Conservation (phyloP, 352 stramenopile genomes). For the Phytophthora pinifolia region DNA sequence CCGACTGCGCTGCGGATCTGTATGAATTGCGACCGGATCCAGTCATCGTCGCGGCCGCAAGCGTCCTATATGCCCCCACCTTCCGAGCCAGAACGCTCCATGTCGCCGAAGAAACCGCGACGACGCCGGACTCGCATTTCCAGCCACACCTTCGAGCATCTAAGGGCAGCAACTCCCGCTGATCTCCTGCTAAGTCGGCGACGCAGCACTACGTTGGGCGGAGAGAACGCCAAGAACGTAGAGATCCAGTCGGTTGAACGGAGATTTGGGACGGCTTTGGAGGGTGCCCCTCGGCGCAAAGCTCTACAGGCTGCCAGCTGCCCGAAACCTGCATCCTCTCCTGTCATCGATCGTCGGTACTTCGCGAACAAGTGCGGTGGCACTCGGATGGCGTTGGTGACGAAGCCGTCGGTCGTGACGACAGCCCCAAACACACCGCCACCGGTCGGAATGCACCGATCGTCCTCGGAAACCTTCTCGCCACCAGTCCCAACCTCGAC, state of each 20-base stretch:
- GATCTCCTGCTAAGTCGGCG: constrained; percentile 2
- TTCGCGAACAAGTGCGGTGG: constrained; percentile 27
- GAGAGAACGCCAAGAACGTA: not conserved
- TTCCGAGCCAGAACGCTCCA: constrained; percentile 21
- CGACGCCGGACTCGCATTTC: constrained; percentile 7
- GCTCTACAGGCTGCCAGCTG: constrained; percentile 14
- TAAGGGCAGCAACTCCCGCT: not conserved
- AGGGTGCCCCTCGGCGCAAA: constrained; percentile 6
- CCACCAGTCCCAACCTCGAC: not conserved
- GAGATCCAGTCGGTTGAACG: constrained; percentile 1
- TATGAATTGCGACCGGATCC: constrained; percentile 43
- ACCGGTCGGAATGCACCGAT: constrained; percentile 13
- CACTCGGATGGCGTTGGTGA: constrained; percentile 6
- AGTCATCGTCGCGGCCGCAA: constrained; percentile 19
- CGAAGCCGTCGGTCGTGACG: constrained; percentile 7
- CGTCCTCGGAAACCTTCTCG: constrained; percentile 21
- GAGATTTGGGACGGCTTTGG: constrained; percentile 9
- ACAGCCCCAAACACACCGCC: constrained; percentile 19
- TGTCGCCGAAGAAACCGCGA: constrained; percentile 15
- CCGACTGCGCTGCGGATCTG: constrained; percentile 71
- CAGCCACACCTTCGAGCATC: constrained; percentile 7
- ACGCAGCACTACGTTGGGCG: constrained; percentile 14
- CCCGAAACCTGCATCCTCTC: constrained; percentile 21
- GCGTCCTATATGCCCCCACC: constrained; percentile 3
- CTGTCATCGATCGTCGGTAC: constrained; percentile 25